Evolutionary conservation across 768 basidiomycete genomes (phyloP), one percentile per base, ranked within the genome.

Genomic region (Russula earlei): DNA sequence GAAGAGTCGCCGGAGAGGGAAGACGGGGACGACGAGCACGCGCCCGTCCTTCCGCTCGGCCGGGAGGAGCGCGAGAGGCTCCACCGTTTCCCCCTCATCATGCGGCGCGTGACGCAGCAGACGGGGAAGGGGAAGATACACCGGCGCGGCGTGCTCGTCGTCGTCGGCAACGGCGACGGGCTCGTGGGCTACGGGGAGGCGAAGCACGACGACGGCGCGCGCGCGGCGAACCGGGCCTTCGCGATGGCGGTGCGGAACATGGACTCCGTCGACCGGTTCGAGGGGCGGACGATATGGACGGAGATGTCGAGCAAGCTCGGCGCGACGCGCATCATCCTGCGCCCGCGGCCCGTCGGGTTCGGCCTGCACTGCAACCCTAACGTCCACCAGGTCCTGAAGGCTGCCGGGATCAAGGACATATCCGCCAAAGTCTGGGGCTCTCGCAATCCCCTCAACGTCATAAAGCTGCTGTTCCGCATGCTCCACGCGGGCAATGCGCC

Each of bases 401-500:
- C 93, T 0, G 94, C 93, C 0, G 96, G 95, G 11, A 88, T 99
- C 72, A 87, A 91, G 68, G 95, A 99, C 71, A 78, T 89, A 41
- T 92, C 89, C 62, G 95, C 90, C 29, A 97, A 96, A 71, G 88
- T 98, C 19, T 89, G 90, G 82, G 93, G 95, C 15, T 93, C 89
- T 65, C 75, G 88, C 61, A 97, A 95, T 70, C 81, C 78, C 36
- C 74, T 88, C 61, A 82, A 87, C 68, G 90, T 95, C 40, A 81
- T 94, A 74, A 95, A 96, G 72, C 83, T 85, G 24, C 76, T 82
- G 15, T 78, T 92, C 63, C 77, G 85, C 67, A 77, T 96, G 74
- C 72, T 99, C 47, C 90, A 93, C 58, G 82, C 87, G 1, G 93
- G 94, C 0, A 82, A 87, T 67, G 83, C 82, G 58, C 88, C 89